Conservation (phyloP, 1,284 basidiomycete species). For the Malassezia equina region DNA sequence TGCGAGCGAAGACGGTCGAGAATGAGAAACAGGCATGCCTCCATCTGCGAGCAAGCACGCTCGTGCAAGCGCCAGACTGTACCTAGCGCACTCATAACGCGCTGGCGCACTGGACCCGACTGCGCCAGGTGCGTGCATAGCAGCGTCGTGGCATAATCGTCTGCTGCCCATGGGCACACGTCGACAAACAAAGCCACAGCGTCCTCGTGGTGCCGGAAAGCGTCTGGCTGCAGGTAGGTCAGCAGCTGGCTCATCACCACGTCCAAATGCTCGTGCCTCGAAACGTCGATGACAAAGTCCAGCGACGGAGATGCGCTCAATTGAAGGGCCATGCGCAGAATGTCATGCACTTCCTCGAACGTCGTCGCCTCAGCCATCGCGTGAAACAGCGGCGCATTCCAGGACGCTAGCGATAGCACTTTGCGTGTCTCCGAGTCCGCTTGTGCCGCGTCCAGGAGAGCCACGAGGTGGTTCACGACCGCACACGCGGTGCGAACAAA, state of each 20-base stretch:
- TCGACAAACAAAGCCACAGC: conserved; percentile 77
- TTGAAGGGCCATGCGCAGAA: neutral
- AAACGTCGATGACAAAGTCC: neutral
- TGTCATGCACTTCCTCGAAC: neutral
- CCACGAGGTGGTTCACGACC: neutral
- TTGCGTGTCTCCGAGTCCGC: neutral
- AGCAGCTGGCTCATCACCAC: conserved; percentile 54
- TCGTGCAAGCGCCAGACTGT: conserved; percentile 77
- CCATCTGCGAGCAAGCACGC: conserved; percentile 48
- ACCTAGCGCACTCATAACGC: conserved; percentile 76
- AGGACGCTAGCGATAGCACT: neutral
- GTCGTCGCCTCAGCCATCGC: neutral
- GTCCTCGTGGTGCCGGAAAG: conserved; percentile 66
- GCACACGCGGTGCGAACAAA: neutral
- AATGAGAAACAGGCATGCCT: conserved; percentile 69
- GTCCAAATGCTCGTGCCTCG: neutral
- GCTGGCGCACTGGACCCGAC: conserved; percentile 19
- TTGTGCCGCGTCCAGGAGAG: conserved; percentile 14
- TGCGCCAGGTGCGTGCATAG: conserved; percentile 20
- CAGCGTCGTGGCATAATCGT: conserved; percentile 14
- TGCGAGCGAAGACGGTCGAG: conserved; percentile 59
- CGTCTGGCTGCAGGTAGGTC: conserved; percentile 61
- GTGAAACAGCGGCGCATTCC: neutral
- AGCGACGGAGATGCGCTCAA: neutral
- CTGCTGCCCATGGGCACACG: conserved; percentile 14